phyloP scores from a whole-genome alignment of 2,329 filamentous ascomycete species.

The Botrytis fabae region DNA sequence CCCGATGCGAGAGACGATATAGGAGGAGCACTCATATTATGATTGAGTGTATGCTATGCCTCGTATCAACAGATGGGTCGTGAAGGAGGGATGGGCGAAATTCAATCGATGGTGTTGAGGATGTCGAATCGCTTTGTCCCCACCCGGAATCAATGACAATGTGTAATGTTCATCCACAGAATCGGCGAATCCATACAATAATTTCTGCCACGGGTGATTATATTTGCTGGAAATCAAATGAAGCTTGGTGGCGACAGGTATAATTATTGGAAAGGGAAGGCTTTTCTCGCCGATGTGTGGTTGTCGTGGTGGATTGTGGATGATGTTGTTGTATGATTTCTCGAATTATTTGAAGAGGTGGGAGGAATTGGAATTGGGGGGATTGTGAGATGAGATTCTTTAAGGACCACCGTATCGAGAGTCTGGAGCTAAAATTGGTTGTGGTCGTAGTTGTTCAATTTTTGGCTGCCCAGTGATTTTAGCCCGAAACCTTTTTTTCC shows the following conservation, averaged over 20 bases:
- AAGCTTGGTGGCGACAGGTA: not conserved
- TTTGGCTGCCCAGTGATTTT: not conserved
- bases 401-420: not conserved
- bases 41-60: not conserved
- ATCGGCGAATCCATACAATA: not conserved
- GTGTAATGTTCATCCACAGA: slow-evolving; percentile 12
- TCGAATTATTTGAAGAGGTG: not conserved
- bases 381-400: not conserved
- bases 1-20: not conserved
- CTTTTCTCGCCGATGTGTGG: not conserved
- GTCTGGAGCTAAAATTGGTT: slow-evolving; percentile 10
- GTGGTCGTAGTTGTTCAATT: not conserved
- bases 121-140: slow-evolving; percentile 2
- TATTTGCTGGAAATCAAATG: not conserved
- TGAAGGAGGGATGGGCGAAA: not conserved
- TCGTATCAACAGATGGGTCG: not conserved
- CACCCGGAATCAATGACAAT: slow-evolving; percentile 1
- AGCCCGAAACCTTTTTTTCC: not conserved
- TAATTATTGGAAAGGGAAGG: not conserved
- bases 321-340: not conserved
- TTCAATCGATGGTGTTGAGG: not conserved
- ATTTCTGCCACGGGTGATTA: not conserved
- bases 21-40: slow-evolving; percentile 14
- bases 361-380: not conserved
- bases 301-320: not conserved